Conservation (phyloP, 306 rosid species). For the Macrotyloma uniflorum region DNA sequence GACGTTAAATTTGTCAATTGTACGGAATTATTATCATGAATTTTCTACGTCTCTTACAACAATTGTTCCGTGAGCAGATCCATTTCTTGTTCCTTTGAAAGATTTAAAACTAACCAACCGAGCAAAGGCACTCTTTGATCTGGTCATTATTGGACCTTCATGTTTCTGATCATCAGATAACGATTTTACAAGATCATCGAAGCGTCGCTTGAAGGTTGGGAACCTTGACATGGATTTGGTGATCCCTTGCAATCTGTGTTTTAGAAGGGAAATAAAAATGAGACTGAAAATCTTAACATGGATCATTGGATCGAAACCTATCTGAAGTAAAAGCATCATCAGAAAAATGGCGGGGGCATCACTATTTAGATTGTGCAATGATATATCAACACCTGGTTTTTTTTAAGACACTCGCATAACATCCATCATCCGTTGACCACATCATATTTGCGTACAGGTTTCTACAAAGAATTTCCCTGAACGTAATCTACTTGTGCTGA, state of each 20-base stretch:
- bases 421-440: too few species aligned
- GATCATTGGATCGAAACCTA: too few species aligned
- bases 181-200: slow-evolving; percentile 58
- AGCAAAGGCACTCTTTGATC: slow-evolving; percentile 88
- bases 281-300: not conserved
- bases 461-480: too few species aligned
- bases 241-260: slow-evolving; percentile 81
- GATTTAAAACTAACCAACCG: slow-evolving; percentile 64
- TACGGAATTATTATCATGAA: slow-evolving; percentile 19
- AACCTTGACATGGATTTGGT: slow-evolving; percentile 88
- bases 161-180: slow-evolving; percentile 61
- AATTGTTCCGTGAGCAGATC: slow-evolving; percentile 55
- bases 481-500: too few species aligned
- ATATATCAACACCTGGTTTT: too few species aligned
- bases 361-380: too few species aligned
- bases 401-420: too few species aligned
- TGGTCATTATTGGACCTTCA: slow-evolving; percentile 45
- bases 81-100: slow-evolving; percentile 52
- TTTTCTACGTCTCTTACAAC: slow-evolving; percentile 55
- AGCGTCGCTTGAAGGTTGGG: slow-evolving; percentile 81
- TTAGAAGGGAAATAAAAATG: slow-evolving; percentile 22
- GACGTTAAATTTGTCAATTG: not conserved
- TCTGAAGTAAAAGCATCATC: too few species aligned
- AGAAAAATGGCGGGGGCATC: too few species aligned
- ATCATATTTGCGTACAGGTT: too few species aligned